Base-by-base conservation (phyloP, 768 basidiomycete genomes). In the Leccinum variicolor region DNA sequence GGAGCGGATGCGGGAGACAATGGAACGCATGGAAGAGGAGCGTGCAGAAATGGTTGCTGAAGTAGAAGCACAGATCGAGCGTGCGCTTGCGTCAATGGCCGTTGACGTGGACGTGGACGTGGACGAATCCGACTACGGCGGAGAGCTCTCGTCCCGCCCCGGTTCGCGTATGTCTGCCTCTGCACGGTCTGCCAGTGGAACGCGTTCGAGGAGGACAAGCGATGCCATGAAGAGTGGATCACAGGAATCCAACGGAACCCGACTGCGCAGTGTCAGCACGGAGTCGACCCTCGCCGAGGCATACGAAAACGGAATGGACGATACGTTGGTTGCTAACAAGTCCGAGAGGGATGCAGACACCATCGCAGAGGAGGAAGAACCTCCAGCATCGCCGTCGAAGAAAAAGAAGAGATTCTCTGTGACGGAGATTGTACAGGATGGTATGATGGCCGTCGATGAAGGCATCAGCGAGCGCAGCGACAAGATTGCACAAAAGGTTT, bases 21-120 rank as follows among this genome's bases (percentile, higher is more conserved):
- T 94, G 90, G 90, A 92, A 46, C 84, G 75, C 67, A 92, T 94
- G 91, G 92, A 94, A 69, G 76, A 84, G 66, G 92, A 90, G 74
- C 89, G 92, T 60, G 84, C 86, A 53, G 88, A 87, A 66, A 91
- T 92, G 92, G 87, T 94, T 43, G 90, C 90, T n/a, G 92, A 94
- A 74, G 91, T 94, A 23, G 92, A 94, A 68, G 89, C 89, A 26
- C 92, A 94, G 75, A 94, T 94, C 65, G 92, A 93, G 72, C 81
- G 88, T 56, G 92, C 92, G 1, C 78, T 94, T 51, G 87, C 84
- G 26, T 89, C 89, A 25, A 92, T 94, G 90, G 85, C 87, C 25
- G 87, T 92, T 58, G 31, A 31, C 31, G 31, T 31, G 31, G 31
- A 31, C 31, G 29, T 31, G 1, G 89, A 86, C 62, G 78, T 89